Evolutionary conservation across 129 eudicot genomes (phyloP).

Genomic region (Saposhnikovia divaricata): DNA sequence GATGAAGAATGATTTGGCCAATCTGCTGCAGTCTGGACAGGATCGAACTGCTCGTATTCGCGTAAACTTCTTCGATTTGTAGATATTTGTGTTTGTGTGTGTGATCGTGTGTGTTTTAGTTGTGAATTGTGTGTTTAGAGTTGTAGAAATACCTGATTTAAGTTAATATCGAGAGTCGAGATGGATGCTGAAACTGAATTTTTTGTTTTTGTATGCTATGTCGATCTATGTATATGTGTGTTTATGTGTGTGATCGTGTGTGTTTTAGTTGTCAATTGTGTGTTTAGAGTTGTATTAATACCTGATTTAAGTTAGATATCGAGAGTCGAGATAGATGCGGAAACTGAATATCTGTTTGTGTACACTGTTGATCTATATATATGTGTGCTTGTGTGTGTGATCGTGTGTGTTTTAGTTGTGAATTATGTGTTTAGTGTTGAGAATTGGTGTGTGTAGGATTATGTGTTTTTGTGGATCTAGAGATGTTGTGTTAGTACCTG

Average conservation of each 20-base stretch:
- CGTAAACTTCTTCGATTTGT: conserved; percentile 18
- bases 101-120: neutral
- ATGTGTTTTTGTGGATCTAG: neutral
- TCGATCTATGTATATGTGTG: neutral
- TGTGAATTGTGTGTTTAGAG: neutral
- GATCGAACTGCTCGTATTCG: conserved; percentile 81
- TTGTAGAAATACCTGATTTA: too few relatives aligned
- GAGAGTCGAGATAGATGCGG: neutral
- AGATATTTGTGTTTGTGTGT: neutral
- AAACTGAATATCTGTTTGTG: conserved; percentile 6
- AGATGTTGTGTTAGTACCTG: neutral
- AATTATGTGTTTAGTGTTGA: neutral
- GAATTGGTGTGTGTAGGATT: too few relatives aligned
- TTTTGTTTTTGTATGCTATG: neutral
- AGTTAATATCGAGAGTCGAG: neutral
- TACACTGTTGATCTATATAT: neutral
- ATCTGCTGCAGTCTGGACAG: conserved; percentile 64
- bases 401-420: neutral
- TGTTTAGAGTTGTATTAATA: too few relatives aligned
- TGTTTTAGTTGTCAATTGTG: neutral
- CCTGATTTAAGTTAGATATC: neutral
- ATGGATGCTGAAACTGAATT: neutral
- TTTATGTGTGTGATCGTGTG: neutral
- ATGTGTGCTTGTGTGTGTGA: neutral
- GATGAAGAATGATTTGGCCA: conserved; percentile 76